Base-by-base conservation (phyloP, 495 filamentous ascomycete genomes). In the Penicillium arizonense region DNA sequence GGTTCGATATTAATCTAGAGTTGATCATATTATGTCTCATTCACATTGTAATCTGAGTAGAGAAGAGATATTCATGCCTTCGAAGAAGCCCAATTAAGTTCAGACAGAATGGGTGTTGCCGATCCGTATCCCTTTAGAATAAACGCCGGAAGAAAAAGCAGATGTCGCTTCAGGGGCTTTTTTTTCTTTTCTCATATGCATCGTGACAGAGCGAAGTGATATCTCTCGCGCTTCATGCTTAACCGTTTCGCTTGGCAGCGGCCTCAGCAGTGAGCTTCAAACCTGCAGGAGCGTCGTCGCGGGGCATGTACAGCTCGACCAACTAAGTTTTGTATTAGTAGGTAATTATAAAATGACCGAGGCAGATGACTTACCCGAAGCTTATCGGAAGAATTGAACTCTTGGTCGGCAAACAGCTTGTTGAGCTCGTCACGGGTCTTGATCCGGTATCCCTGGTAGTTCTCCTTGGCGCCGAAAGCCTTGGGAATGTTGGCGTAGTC, bases 301-400 rank as follows among this genome's bases (percentile, higher is more conserved):
- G 86, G 14, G 85, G 84, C 83, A 96, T 92, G 63, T 90, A 90
- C 44, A 96, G 47, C 72, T 96, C 92, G 23, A 96, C 91, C 68
- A 96, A 79, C 74, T 93, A 69, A 44, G 77, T 40, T 34, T 58
- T 21, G 65, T 60, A 24, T 75, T 64, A 66, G 61, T 33, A 53
- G 4, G 45, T 8, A 4, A 10, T 16, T 33, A 28, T 28, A 8
- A 20, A 38, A 11, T 30, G 1, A 0, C 0, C 37, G 24, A 14
- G 14, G 3, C 3, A 8, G 26, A 43, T 5, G 11, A 61, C 73
- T 61, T 58, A 77, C 77, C 63, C 76, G 78, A 40, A 82, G 61
- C 52, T 50, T 69, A 18, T 70, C 65, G 4, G 72, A 67, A 11
- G 52, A 61, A 20, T 76, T 78, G 64, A 96, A 96, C 21, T 81